Conservation (phyloP, 345 rosid genomes). For the Populus pruinosa region DNA sequence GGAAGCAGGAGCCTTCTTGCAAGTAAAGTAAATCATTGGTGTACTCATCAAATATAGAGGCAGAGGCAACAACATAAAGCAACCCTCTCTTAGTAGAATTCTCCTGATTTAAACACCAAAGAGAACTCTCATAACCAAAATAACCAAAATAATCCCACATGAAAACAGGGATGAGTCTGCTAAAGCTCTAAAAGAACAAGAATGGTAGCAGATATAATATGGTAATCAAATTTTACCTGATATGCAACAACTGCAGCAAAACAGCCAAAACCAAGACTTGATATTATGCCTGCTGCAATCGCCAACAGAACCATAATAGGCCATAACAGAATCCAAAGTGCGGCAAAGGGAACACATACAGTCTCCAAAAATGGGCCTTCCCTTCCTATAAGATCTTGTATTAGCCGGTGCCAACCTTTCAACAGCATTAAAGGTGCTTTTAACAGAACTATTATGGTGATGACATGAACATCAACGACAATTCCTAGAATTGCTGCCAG, state of each 20-base stretch:
- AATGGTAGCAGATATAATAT: neutral
- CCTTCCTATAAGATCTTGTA: constrained; percentile 23
- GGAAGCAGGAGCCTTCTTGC: constrained; percentile 27
- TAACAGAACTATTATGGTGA: constrained; percentile 14
- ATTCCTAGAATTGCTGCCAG: constrained; percentile 14
- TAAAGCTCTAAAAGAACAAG: neutral
- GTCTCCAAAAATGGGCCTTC: constrained; percentile 31
- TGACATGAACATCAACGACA: constrained; percentile 18
- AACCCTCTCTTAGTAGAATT: constrained; percentile 22
- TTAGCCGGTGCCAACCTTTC: constrained; percentile 26
- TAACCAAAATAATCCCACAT: neutral
- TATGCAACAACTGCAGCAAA: constrained; percentile 24
- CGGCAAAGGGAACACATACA: constrained; percentile 30
- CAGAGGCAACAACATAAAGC: constrained; percentile 24
- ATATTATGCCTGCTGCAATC: constrained; percentile 13
- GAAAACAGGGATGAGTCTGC: no score
- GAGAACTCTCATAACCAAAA: neutral
- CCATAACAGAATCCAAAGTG: constrained; percentile 23
- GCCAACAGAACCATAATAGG: constrained; percentile 22
- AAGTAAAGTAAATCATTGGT: constrained; percentile 26
- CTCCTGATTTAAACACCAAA: neutral
- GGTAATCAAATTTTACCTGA: constrained; percentile 11
- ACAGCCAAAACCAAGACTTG: constrained; percentile 16
- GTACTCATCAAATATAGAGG: constrained; percentile 22
- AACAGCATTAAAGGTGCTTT: constrained; percentile 21